phyloP scores from a whole-genome alignment of 2,329 filamentous ascomycete species.

The Magnaporthiopsis rhizophila region DNA sequence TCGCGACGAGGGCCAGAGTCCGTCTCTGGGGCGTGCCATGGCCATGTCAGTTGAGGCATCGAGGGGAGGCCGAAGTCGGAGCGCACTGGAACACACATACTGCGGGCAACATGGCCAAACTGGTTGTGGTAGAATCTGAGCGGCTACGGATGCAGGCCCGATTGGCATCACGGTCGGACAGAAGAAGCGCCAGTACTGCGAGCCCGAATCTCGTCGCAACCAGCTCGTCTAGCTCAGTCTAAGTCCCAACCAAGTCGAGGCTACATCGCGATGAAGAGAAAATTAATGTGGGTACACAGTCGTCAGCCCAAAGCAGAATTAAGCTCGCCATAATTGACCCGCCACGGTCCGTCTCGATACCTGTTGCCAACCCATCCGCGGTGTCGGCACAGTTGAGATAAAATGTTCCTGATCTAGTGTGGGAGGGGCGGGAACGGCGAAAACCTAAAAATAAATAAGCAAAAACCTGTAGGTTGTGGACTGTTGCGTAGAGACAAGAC shows the following conservation, averaged over 20 bases:
- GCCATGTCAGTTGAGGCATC: background rate
- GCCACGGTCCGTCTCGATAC: background rate
- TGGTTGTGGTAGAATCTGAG: background rate
- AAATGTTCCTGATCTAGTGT: too few species aligned
- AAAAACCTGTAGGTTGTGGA: too few species aligned
- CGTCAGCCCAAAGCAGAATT: background rate
- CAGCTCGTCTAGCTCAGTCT: background rate
- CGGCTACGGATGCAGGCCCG: background rate
- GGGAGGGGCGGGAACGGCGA: too few species aligned
- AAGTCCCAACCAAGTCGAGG: background rate
- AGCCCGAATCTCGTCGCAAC: background rate
- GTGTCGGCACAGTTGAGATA: background rate
- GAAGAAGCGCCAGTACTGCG: background rate
- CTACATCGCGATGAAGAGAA: background rate
- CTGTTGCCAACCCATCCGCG: too few species aligned
- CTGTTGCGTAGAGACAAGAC: background rate
- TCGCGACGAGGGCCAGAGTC: conserved; percentile 20
- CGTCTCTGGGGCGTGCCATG: conserved; percentile 17
- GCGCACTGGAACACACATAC: conserved; percentile 3
- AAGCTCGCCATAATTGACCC: background rate
- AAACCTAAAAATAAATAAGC: too few species aligned
- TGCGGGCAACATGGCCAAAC: conserved; percentile 3
- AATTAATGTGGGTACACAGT: background rate
- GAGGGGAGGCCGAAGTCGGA: conserved; percentile 5
- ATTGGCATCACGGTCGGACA: background rate